Evolutionary conservation across 78 protist genomes (phyloP), one percentile per base, ranked within the genome.

Genomic region (Speleostelium caveatum): DNA sequence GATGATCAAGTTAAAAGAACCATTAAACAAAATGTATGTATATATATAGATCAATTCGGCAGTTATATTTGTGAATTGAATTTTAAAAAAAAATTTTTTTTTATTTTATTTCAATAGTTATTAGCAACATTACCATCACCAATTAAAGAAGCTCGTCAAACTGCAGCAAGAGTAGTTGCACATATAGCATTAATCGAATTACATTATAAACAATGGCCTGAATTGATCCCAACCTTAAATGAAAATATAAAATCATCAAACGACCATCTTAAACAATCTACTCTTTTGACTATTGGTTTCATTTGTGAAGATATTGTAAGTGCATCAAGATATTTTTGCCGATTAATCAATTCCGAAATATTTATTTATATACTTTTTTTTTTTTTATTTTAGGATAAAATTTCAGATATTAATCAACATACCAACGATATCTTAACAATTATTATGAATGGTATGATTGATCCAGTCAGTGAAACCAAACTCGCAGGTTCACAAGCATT

Each of bases 231-330:
- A 10, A 26, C 6, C 0, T 94, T 98, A 26, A 24, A 92, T 51
- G 42, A 66, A n/a, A 73, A 60, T 35, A 66, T 92, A 22, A 45
- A 41, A 24, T 30, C 7, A 26, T 6, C 26, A 38, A 17, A 38
- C 2, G 80, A 51, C 1, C 26, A 32, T 4, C 60, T 41, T 22
- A 94, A 87, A 72, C 93, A 93, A 86, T 66, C 97, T 24, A 56
- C 97, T 12, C 95, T 97, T 8, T 69, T 77, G 51, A 26, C 96
- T 14, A 72, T 98, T 58, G 98, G 98, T 19, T 98, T 92, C 83
- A 83, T 98, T 51, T 94, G 96, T 61, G 96, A 94, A 86, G 98
- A 94, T 17, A 71, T 76, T 42, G 96, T 73, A 73, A 49, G 88
- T 65, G 33, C 2, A 32, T 30, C 14, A 30, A 61, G 3, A 5